Evolutionary conservation across 768 basidiomycete species (phyloP).

Genomic region (Boletellus emodensis): DNA sequence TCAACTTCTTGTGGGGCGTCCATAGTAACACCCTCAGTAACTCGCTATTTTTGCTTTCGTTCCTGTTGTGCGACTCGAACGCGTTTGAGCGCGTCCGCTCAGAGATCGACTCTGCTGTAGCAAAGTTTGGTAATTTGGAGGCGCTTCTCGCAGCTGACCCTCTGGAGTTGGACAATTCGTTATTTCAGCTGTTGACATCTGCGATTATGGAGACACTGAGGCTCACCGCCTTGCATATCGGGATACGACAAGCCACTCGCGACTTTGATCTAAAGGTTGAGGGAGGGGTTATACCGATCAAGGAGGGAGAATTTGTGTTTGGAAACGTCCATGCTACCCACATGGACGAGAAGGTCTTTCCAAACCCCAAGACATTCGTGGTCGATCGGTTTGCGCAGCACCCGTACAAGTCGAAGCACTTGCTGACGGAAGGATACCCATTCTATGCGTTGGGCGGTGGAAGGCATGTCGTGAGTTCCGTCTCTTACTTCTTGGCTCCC

Average conservation of each 20-base stretch:
- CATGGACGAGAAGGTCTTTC: conserved; percentile 14
- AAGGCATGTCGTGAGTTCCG: conserved; percentile 14
- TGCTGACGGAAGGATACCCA: conserved; percentile 8
- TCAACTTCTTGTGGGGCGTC: conserved; percentile 19
- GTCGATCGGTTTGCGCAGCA: conserved; percentile 19
- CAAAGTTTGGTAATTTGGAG: conserved; percentile 11
- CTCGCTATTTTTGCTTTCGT: conserved; percentile 16
- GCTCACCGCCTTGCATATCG: conserved; percentile 16
- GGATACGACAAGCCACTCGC: conserved; percentile 13
- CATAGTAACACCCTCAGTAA: conserved; percentile 23
- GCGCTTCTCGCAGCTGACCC: conserved; percentile 10
- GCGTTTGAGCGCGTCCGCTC: conserved; percentile 42
- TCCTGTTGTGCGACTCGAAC: conserved; percentile 41
- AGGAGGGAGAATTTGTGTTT: conserved; percentile 20
- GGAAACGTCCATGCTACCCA: conserved; percentile 16
- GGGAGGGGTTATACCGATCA: conserved; percentile 10
- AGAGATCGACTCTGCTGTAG: conserved; percentile 38
- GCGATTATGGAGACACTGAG: conserved; percentile 27
- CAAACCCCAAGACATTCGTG: conserved; percentile 10
- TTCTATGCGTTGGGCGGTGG: conserved; percentile 19
- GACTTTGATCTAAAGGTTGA: conserved; percentile 15
- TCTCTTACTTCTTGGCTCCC: not conserved
- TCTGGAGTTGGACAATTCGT: conserved; percentile 13
- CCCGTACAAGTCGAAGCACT: conserved; percentile 10
- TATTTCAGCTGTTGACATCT: conserved; percentile 21